Evolutionary conservation across 2,329 filamentous ascomycete genomes (phyloP), one percentile per base, ranked within the genome.

Genomic region (Dactylellina haptotyla): DNA sequence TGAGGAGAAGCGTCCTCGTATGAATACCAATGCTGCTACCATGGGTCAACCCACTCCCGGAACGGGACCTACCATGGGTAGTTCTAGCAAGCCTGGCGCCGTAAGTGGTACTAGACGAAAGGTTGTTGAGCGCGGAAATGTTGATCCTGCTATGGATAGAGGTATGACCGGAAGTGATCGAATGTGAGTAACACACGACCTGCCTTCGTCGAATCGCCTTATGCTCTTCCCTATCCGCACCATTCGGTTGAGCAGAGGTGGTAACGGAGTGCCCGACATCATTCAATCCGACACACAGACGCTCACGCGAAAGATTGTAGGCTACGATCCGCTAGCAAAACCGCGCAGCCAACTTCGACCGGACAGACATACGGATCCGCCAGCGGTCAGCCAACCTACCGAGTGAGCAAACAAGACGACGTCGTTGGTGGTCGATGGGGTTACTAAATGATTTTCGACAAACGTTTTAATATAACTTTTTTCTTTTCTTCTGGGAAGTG

Each of bases 241-340:
- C 53, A 65, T 63, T 45, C 51, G 57, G 41, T 45, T 20, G 50
- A 54, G 67, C 63, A 46, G 34, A 72, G 58, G 51, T 65, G 67
- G 59, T 64, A 72, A 72, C 67, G 67, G 53, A 54, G 67, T 34
- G 54, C 37, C 57, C 67, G 59, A 72, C 54, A 59, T 63, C 59
- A 45, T 45, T 65, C 9, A 65, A 65, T 50, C 43, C 45, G 45
- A 37, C 12, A 51, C 25, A 48, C 45, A 72, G 67, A 72, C 67
- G 67, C 67, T 72, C 59, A 72, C 67, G 67, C 67, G 59, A 65
- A 72, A 72, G 53, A 72, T 64, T 66, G 62, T 73, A 78, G 77
- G 77, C 76, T 78, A 66, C 77, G 77, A 64, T 78, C 77, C 51
- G 77, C 77, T 58, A 78, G 76, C 30, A 78, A 78, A 65, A 75